These are phyloP conservation scores for Trichosporon ovoides DNA, from an alignment of 1,284 basidiomycete species.

Conservation along the genomic window DNA sequence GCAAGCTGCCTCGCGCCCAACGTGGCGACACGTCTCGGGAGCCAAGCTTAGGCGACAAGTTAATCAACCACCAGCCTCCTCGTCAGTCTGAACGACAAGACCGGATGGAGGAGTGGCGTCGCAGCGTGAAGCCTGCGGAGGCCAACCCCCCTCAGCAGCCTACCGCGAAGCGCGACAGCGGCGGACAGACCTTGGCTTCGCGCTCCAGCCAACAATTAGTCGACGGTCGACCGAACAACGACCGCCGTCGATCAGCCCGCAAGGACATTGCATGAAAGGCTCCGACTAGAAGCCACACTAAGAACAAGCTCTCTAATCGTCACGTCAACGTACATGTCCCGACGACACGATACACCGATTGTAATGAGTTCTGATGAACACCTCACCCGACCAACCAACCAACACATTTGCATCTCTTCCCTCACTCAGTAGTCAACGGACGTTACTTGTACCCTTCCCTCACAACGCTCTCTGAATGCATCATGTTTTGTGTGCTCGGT, in stretches of 20 bases:
- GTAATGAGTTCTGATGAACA: no score
- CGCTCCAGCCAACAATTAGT: neutral
- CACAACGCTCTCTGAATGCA: no score
- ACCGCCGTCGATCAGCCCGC: constrained; percentile 3
- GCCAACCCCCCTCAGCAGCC: neutral
- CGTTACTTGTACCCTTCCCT: no score
- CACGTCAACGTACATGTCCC: no score
- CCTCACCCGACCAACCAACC: no score
- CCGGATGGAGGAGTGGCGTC: constrained; percentile 21
- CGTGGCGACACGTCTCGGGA: constrained; percentile 10
- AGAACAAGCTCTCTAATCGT: no score
- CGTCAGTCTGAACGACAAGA: constrained; percentile 3
- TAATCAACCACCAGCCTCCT: neutral
- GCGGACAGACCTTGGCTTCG: neutral
- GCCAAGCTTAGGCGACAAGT: neutral
- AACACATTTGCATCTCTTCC: no score
- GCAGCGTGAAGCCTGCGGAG: neutral
- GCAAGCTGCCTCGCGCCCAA: constrained; percentile 1
- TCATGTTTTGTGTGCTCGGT: no score
- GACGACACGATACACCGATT: no score
- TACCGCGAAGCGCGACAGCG: neutral
- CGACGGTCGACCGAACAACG: neutral
- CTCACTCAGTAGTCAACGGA: no score
- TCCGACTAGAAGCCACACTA: no score
- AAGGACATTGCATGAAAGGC: neutral